Percentiles rank a stretch among this genome's conserved stretches.
phyloP scores from a whole-genome alignment of 1,139 yeast species.

The Blastobotrys proliferans region DNA sequence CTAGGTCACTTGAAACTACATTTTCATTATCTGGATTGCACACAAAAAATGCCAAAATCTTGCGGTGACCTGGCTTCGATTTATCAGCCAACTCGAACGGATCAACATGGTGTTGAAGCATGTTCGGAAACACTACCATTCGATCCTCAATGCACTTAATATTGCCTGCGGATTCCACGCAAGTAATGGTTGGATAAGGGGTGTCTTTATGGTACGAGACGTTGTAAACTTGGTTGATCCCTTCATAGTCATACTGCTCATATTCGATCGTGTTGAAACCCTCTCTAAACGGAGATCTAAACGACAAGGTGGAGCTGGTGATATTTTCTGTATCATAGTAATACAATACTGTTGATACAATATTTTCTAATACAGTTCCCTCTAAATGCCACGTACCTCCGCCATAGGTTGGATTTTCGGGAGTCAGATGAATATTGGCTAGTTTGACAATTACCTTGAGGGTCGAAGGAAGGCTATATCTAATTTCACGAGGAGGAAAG shows the following conservation, averaged over 20 bases:
- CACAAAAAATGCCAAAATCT: constrained; percentile 42
- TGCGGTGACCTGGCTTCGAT: constrained; percentile 40
- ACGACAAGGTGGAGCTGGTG: constrained; percentile 37
- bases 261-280: constrained; percentile 34
- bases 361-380: constrained; percentile 43
- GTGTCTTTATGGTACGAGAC: no score
- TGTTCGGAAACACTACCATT: constrained; percentile 41
- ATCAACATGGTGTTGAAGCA: constrained; percentile 42
- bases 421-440: constrained; percentile 40
- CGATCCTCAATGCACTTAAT: constrained; percentile 35
- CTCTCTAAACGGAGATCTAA: constrained; percentile 30
- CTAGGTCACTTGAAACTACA: constrained; percentile 36
- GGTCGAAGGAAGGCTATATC: no score
- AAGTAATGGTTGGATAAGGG: no score
- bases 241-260: constrained; percentile 38
- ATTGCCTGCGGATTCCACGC: no score
- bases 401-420: constrained; percentile 39
- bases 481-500: no score
- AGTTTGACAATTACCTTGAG: constrained; percentile 42
- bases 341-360: constrained; percentile 43
- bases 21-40: constrained; percentile 40
- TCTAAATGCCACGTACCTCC: constrained; percentile 50
- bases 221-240: constrained; percentile 33
- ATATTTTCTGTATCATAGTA: constrained; percentile 45
- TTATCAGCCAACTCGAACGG: constrained; percentile 39